Base-by-base conservation (phyloP, 1,284 basidiomycete genomes). In the Cryptococcus sp. region DNA sequence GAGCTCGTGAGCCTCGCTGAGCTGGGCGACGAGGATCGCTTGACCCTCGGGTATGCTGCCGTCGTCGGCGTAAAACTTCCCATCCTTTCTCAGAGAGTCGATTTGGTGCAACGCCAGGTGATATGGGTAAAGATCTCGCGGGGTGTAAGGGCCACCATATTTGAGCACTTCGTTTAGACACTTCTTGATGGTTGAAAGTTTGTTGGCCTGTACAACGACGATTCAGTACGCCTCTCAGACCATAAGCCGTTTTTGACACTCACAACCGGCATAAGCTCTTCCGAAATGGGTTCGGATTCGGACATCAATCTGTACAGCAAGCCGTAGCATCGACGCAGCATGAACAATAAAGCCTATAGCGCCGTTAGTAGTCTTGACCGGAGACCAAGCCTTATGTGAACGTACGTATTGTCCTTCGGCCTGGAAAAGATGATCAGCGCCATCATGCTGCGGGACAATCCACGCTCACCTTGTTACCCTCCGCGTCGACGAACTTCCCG, bases 211-310 rank as follows among this genome's bases (percentile, higher is more conserved):
- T 2, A 15, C 13, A n/a, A 41, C 35, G 41, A 20, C 27, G 22
- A 4, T 16, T 52, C 38, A 57, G 51, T 11, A 46, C 11, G 7
- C 15, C 15, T 15, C 3, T 19, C 39, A 22, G 19, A 16, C 35
- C 35, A 43, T 30, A 51, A 35, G 46, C 49, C 20, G 30, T 25
- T 5, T 16, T 5, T 16, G 4, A 8, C 70, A 79, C 87, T 66
- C 78, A 95, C 95, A 58, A 97, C 86, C 6, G 94, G 94, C 89
- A 96, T 96, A 35, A 98, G 81, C 77, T 98, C 94, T 76, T 97
- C 94, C 0, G 93, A 96, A n/a, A 99, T 93, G 0, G 96, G 96
- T 79, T 98, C 95, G 57, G 91, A 93, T n/a, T 93, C 94, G 23
- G 93, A 94, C 64, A 99, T 85, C 51, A 99, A 80, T 27, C 90